Base-by-base conservation (phyloP, 2,329 filamentous ascomycete genomes). In the Chaetothyriales sp. region DNA sequence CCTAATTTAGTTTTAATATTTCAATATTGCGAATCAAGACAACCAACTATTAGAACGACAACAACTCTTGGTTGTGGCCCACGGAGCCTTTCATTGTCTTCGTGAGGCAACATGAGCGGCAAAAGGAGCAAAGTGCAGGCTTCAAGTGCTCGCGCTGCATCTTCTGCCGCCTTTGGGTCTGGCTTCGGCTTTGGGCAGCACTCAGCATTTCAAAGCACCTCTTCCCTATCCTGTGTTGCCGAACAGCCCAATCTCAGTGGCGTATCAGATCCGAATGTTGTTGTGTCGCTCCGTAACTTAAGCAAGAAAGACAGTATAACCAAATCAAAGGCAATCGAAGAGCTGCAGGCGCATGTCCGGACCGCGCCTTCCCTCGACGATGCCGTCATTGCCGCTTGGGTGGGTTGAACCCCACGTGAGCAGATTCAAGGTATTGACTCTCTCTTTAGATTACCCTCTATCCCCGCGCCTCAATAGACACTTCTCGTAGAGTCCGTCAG, bases 271-370 rank as follows among this genome's bases (percentile, higher is more conserved):
- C 77, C 89, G 6, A 85, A 92, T 63, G 75, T 90, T 40, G 81
- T 90, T 40, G 89, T 97, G 13, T 81, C 83, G n/a, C 87, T 95
- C 71, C 94, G 95, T 69, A 95, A 94, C 61, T 70, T 95, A 2
- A 77, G 83, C 48, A 98, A 97, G 71, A 94, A 92, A 69, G 90
- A 95, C 70, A 84, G 83, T 62, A 94, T 82, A 9, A 98, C 92
- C 40, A 94, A 95, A 66, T 77, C 84, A 6, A 95, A 90, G 66
- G 90, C 87, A 0, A 72, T 98, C 25, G 89, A 97, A 61, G 90
- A 97, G 49, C 70, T 98, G 18, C 75, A 87, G 47, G 66, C 77
- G 72, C 86, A 43, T 73, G 77, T 72, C 66, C 75, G 67, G 44
- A 75, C 50, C n/a, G 43, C 54, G 6, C 40, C 52, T 28, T 50